Percentiles rank a stretch among this genome's conserved stretches.
Evolutionary conservation across 257 asterid species (phyloP).

Genomic region (Solanum gandarillasii): DNA sequence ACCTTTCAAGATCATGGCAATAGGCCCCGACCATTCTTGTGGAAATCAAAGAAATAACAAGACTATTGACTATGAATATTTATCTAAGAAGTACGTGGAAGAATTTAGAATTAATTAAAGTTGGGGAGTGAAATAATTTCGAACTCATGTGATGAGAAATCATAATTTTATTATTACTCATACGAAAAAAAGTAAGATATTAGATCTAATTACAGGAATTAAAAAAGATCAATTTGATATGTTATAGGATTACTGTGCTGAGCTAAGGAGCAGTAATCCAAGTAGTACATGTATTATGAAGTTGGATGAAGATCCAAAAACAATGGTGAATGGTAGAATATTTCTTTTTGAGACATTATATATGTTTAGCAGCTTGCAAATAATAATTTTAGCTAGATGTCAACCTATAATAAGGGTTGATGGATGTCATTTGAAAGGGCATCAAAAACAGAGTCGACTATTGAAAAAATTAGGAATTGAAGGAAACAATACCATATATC

Average conservation of each 20-base stretch:
- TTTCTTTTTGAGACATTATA: neutral
- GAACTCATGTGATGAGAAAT: no score
- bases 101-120: no score
- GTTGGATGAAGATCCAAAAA: neutral
- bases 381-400: no score
- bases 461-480: no score
- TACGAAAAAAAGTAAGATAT: neutral
- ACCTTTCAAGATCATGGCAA: no score
- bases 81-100: no score
- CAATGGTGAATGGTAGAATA: neutral
- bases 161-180: neutral
- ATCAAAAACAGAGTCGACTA: no score
- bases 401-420: neutral
- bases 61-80: no score
- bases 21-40: no score
- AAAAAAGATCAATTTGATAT: neutral
- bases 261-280: neutral
- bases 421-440: neutral
- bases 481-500: neutral
- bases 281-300: neutral
- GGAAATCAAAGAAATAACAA: no score
- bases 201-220: neutral
- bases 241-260: neutral
- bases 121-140: no score
- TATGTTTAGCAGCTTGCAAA: neutral